Conservation (phyloP, 805 yeast genomes). For the Blastobotrys muscicola region DNA sequence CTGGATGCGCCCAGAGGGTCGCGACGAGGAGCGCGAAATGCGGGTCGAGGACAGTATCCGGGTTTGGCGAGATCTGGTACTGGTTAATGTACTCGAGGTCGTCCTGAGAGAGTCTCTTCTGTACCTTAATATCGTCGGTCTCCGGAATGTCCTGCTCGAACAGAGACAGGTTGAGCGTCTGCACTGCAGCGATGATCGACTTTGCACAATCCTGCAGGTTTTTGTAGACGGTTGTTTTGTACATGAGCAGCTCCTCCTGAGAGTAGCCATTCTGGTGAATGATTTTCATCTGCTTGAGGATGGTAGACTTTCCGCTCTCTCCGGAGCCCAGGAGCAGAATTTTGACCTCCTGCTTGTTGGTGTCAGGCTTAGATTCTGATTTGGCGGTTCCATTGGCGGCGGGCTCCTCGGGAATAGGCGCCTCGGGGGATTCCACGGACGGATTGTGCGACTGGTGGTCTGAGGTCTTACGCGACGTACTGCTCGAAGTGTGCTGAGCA, state of each 20-base stretch:
- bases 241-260: conserved; percentile 61
- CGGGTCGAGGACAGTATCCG: conserved; percentile 43
- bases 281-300: conserved; percentile 73
- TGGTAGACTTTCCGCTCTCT: conserved; percentile 73
- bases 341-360: conserved; percentile 41
- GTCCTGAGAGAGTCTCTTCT: conserved; percentile 7
- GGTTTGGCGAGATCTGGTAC: conserved; percentile 44
- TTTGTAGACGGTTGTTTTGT: conserved; percentile 68
- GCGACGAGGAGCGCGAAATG: conserved; percentile 40
- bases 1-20: conserved; percentile 46
- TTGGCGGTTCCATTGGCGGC: too few relatives aligned
- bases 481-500: too few relatives aligned
- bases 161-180: conserved; percentile 34
- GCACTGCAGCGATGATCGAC: conserved; percentile 57
- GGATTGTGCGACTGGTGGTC: too few relatives aligned
- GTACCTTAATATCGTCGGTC: not conserved
- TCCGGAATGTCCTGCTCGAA: conserved; percentile 3
- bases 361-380: too few relatives aligned
- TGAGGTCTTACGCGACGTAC: too few relatives aligned
- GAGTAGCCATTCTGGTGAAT: conserved; percentile 64
- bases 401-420: too few relatives aligned
- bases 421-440: too few relatives aligned
- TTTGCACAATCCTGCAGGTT: conserved; percentile 72
- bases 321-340: conserved; percentile 75
- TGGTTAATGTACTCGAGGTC: conserved; percentile 33